Percentiles rank a stretch among this genome's conserved stretches.
Evolutionary conservation across 2,329 filamentous ascomycete species (phyloP).

Genomic region (Paraphaeosphaeria sporulosa): DNA sequence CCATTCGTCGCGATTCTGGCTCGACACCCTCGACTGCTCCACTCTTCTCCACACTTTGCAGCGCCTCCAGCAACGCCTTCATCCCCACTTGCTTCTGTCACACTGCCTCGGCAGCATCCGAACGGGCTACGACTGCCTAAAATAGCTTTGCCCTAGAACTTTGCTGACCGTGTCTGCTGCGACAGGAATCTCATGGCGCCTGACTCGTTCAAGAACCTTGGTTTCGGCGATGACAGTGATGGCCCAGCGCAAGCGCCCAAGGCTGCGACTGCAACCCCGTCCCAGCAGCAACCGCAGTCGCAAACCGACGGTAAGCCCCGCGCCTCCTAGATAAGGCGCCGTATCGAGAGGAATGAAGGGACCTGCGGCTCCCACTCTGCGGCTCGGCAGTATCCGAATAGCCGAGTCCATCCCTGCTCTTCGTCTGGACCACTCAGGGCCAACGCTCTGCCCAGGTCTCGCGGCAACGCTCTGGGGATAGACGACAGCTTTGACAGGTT

Average conservation of each 20-base stretch:
- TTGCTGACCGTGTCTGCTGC: conserved; percentile 29
- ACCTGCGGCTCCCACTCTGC: conserved; percentile 22
- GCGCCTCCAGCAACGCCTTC: conserved; percentile 21
- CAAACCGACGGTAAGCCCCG: conserved; percentile 34
- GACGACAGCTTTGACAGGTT: conserved; percentile 35
- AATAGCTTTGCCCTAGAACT: conserved; percentile 17
- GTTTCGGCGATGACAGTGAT: conserved; percentile 68
- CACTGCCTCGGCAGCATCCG: conserved; percentile 36
- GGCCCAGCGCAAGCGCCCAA: conserved; percentile 13
- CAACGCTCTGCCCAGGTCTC: conserved; percentile 17
- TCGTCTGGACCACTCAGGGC: conserved; percentile 14
- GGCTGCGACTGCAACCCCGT: conserved; percentile 36
- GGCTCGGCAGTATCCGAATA: conserved; percentile 41
- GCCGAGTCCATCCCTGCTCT: conserved; percentile 26
- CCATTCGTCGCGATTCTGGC: conserved; percentile 22
- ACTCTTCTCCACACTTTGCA: conserved; percentile 21
- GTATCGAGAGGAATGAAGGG: conserved; percentile 31
- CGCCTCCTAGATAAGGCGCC: conserved; percentile 27
- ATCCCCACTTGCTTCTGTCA: conserved; percentile 29
- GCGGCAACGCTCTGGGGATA: conserved; percentile 12
- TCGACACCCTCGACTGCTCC: conserved; percentile 19
- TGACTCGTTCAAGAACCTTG: conserved; percentile 94
- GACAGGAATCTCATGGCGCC: conserved; percentile 88
- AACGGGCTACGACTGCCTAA: conserved; percentile 21
- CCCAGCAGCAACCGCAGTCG: conserved; percentile 31